A percentile compares a stretch with the other conserved stretches of the same genome.
These are phyloP conservation scores for Eruca vesicaria DNA, from an alignment of 441 rosid genomes.

Conservation along the genomic window DNA sequence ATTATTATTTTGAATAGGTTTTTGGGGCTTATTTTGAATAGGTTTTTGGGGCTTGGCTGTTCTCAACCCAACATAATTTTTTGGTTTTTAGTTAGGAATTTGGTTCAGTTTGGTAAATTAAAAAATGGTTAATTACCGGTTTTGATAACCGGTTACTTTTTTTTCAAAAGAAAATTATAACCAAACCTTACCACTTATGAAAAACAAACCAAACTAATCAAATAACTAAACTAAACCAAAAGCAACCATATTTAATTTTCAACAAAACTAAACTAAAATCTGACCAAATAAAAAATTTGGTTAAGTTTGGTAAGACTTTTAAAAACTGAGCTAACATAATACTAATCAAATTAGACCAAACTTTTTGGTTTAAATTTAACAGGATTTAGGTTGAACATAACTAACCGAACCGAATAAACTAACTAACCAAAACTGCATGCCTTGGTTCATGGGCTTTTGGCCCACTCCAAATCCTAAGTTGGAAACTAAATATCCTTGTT, in stretches of 20 bases:
- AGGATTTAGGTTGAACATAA: not conserved
- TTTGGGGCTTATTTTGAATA: not conserved
- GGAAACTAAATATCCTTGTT: not conserved
- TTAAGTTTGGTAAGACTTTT: not conserved
- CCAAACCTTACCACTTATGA: not conserved
- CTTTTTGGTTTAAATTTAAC: not conserved
- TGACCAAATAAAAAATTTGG: not conserved
- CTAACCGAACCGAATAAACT: not conserved
- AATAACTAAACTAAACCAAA: not conserved
- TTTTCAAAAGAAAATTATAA: no score
- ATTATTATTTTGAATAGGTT: not conserved
- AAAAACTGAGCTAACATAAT: not conserved
- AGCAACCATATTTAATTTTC: not conserved
- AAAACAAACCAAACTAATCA: not conserved
- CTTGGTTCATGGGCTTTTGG: not conserved
- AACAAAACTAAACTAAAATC: not conserved
- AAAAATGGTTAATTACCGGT: no score
- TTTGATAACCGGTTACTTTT: not conserved
- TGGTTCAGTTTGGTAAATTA: not conserved
- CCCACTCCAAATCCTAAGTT: not conserved
- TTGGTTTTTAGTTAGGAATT: not conserved
- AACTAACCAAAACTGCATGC: not conserved
- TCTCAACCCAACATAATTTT: not conserved
- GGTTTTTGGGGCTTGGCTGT: not conserved
- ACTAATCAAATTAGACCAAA: not conserved